Evolutionary conservation across 495 filamentous ascomycete genomes (phyloP).

Genomic region (Achaetomiella virescens): DNA sequence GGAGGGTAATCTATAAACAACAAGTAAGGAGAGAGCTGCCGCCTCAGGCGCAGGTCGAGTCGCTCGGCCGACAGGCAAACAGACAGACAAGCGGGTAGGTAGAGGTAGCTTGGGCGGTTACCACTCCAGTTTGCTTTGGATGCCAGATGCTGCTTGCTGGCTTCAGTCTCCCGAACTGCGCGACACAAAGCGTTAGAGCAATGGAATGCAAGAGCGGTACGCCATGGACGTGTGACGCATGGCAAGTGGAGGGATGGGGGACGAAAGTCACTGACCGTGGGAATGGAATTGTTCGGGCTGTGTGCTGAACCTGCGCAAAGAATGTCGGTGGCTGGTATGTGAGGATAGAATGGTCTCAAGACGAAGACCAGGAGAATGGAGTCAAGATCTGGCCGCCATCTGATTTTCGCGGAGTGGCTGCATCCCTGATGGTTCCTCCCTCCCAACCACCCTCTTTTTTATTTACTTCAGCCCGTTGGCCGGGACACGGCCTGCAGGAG

Average conservation of each 20-base stretch:
- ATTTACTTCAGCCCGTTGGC: no score
- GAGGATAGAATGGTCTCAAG: neutral
- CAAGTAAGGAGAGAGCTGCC: slow-evolving; percentile 6
- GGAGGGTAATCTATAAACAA: slow-evolving; percentile 1
- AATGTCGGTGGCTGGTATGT: slow-evolving; percentile 13
- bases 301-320: neutral
- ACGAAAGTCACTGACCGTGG: neutral
- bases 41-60: neutral
- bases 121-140: neutral
- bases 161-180: neutral
- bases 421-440: neutral
- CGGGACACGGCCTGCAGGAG: no score
- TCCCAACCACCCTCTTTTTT: no score
- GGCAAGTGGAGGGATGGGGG: neutral
- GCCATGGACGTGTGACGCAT: neutral
- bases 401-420: slow-evolving; percentile 1
- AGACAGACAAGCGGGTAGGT: neutral
- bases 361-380: neutral
- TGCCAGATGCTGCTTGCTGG: neutral
- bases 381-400: slow-evolving; percentile 9
- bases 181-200: slow-evolving; percentile 2
- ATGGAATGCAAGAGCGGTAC: slow-evolving; percentile 5
- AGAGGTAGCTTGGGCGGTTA: neutral
- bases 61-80: neutral
- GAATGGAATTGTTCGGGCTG: no score